Evolutionary conservation across 306 rosid genomes (phyloP), one percentile per base, ranked within the genome.

Genomic region (Cicer cuneatum): DNA sequence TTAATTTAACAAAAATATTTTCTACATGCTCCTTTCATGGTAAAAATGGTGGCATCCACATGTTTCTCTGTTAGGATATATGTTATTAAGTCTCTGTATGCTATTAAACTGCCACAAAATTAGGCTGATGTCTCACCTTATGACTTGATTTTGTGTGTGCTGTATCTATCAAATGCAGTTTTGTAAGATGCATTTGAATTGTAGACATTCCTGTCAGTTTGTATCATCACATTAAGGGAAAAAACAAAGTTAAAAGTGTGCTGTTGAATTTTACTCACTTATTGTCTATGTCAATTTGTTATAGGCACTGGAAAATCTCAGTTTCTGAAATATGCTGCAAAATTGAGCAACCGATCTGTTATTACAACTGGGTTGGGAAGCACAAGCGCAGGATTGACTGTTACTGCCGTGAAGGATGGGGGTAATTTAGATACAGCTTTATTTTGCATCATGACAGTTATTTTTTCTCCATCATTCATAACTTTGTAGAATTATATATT

Each of bases 291-390:
- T 33, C 5, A 51, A 38, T 69, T 72, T 70, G 72, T 53, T 73
- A 16, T 77, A 93, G 98, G 97, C 77, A 89, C 97, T 37, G 98
- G 98, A 59, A 93, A 93, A 80, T 93, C 98, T 69, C 98, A 93
- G 80, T 93, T 93, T 79, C 82, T 93, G 83, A 93, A 93, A 85
- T 93, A 91, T 84, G 85, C 98, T 48, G 96, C 91, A 71, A 93
- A 93, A 74, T 85, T 91, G 85, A 91, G 97, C 88, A 91, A 89
- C 78, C 86, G 98, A 45, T 85, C 98, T 85, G 98, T 93, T 72
- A 91, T 93, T 77, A 91, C 97, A 73, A 93, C 98, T 42, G 98
- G 97, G 67, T 82, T 91, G 83, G 98, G 98, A 83, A 93, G 98
- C 89, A 93, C 97, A 11, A 93, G 98, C 49, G 97, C 97, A 10